Evolutionary conservation across 345 rosid genomes (phyloP).

Genomic region (Gossypium ekmanianum): DNA sequence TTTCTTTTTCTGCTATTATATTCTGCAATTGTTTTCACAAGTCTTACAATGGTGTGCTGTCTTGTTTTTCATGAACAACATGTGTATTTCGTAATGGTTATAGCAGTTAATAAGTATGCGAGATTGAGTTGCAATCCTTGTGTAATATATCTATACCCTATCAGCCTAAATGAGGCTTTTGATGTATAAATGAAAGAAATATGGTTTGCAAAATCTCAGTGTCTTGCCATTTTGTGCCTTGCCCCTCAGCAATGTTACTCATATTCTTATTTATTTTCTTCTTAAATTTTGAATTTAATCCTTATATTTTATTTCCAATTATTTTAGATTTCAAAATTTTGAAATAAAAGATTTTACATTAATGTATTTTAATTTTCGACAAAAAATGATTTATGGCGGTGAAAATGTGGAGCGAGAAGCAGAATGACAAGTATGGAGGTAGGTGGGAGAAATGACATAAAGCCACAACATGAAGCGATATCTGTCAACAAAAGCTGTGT

Average conservation of each 20-base stretch:
- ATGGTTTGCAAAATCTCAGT: neutral
- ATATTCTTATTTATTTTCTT: no score
- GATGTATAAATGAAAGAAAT: neutral
- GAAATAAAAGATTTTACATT: no score
- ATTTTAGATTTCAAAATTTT: no score
- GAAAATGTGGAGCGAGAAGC: no score
- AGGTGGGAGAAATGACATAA: no score
- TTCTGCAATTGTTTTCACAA: conserved; percentile 11
- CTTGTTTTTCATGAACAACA: neutral
- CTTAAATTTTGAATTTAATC: no score
- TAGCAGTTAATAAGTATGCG: neutral
- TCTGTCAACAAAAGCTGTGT: no score
- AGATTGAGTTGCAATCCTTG: neutral
- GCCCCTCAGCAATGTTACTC: neutral
- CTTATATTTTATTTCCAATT: no score
- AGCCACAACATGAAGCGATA: no score
- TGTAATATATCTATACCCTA: neutral
- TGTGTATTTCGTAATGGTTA: neutral
- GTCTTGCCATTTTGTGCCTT: neutral
- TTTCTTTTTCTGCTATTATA: neutral
- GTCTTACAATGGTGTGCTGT: conserved; percentile 5
- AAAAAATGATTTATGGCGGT: no score
- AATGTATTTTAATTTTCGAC: no score
- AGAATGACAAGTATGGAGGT: no score
- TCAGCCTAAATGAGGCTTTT: conserved; percentile 1